These are phyloP conservation scores for Stemphylium lycopersici DNA, from an alignment of 2,329 filamentous ascomycete genomes.

Conservation along the genomic window DNA sequence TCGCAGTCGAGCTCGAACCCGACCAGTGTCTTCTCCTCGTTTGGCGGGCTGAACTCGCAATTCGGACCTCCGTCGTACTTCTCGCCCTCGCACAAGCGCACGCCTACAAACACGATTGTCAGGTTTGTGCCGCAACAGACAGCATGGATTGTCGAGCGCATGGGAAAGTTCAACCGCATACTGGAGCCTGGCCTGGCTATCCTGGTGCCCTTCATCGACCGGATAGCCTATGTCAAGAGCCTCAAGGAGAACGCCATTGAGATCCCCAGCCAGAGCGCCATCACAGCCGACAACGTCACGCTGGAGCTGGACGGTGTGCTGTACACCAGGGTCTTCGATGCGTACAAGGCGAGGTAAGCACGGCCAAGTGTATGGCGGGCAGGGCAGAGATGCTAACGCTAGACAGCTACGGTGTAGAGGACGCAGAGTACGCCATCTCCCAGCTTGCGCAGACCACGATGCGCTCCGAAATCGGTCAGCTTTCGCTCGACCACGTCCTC, in stretches of 20 bases:
- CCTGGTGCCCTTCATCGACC: conserved; percentile 87
- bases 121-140: conserved; percentile 99
- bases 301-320: conserved; percentile 94
- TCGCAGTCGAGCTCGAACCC: conserved; percentile 34
- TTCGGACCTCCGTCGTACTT: conserved; percentile 75
- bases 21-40: conserved; percentile 37
- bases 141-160: conserved; percentile 98
- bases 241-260: conserved; percentile 96
- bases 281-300: conserved; percentile 98
- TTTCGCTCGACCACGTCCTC: conserved; percentile 94
- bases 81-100: conserved; percentile 65
- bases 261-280: conserved; percentile 96
- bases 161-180: conserved; percentile 96
- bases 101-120: conserved; percentile 92
- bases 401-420: conserved; percentile 90
- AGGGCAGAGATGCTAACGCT: conserved; percentile 15
- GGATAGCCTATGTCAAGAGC: conserved; percentile 97
- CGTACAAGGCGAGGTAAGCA: conserved; percentile 89
- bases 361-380: neutral
- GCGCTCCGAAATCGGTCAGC: conserved; percentile 96
- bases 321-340: conserved; percentile 95
- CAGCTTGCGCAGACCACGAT: conserved; percentile 98
- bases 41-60: conserved; percentile 33
- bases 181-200: conserved; percentile 90
- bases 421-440: conserved; percentile 97